Evolutionary conservation across 768 basidiomycete species (phyloP).

Genomic region (Termitomyces sp.): DNA sequence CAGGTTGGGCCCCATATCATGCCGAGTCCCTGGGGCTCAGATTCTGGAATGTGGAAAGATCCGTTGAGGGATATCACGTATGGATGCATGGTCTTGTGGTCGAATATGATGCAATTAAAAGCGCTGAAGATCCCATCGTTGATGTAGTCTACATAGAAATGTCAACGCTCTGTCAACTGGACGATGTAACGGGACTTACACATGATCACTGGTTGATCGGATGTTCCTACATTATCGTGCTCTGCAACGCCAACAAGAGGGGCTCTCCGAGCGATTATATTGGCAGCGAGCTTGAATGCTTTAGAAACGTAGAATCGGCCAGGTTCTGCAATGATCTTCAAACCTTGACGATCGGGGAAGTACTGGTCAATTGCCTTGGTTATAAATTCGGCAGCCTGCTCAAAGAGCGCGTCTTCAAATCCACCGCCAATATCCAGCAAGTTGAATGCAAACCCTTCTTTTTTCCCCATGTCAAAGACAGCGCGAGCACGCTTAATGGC

Average conservation of each 20-base stretch:
- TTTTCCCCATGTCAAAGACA: conserved; percentile 84
- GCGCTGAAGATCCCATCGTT: conserved; percentile 98
- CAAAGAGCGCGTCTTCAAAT: conserved; percentile 87
- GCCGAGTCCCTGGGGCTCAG: conserved; percentile 41
- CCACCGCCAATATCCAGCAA: conserved; percentile 95
- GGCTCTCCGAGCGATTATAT: conserved; percentile 86
- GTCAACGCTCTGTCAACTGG: not conserved
- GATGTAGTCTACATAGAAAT: conserved; percentile 75
- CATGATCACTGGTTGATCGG: conserved; percentile 64
- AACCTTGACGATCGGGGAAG: conserved; percentile 68
- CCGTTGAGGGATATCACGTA: conserved; percentile 67
- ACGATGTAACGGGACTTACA: conserved; percentile 52
- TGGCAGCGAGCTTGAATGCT: conserved; percentile 88
- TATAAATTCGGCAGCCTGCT: conserved; percentile 68
- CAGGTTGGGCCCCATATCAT: conserved; percentile 99
- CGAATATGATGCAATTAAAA: conserved; percentile 96
- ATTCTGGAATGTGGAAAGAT: conserved; percentile 51
- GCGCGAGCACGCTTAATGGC: conserved; percentile 80
- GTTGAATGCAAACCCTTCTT: conserved; percentile 75
- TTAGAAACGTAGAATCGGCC: conserved; percentile 90
- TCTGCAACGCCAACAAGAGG: conserved; percentile 33
- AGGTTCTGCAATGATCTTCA: conserved; percentile 94
- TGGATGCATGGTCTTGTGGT: conserved; percentile 87
- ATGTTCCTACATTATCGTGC: conserved; percentile 21
- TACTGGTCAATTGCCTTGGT: conserved; percentile 66